These are phyloP conservation scores for Agaricus subrufescens DNA, from an alignment of 768 basidiomycete species.

Conservation along the genomic window DNA sequence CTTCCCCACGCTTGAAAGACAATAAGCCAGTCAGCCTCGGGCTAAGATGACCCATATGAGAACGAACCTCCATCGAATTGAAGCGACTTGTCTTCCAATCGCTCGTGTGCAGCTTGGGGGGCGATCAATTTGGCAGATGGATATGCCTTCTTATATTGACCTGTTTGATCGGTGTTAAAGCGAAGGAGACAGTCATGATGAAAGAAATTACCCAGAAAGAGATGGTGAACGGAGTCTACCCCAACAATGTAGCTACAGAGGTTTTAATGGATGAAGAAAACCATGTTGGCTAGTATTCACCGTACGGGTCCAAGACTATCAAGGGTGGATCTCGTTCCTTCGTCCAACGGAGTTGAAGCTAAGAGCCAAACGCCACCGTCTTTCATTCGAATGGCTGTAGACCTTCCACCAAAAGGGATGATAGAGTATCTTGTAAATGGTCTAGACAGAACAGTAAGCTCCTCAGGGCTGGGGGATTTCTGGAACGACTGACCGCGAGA, in stretches of 20 bases:
- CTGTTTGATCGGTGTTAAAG: constrained; percentile 19
- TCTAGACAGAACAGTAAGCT: constrained; percentile 25
- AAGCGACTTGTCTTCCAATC: constrained; percentile 47
- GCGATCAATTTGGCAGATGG: constrained; percentile 70
- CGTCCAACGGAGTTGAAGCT: constrained; percentile 72
- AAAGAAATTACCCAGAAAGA: constrained; percentile 44
- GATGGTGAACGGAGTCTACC: constrained; percentile 52
- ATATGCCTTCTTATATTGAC: constrained; percentile 65
- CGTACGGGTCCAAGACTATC: constrained; percentile 66
- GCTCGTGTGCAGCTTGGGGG: constrained; percentile 48
- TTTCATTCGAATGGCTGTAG: constrained; percentile 71
- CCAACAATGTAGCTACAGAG: constrained; percentile 52
- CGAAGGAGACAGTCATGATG: neutral
- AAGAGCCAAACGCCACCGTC: constrained; percentile 75
- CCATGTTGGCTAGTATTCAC: constrained; percentile 25
- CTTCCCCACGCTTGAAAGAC: constrained; percentile 45
- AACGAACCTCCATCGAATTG: constrained; percentile 60
- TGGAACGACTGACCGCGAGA: constrained; percentile 43
- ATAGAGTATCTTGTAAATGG: constrained; percentile 65
- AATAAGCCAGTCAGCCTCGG: neutral
- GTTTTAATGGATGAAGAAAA: neutral
- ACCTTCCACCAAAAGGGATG: constrained; percentile 76
- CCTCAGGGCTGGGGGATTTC: neutral
- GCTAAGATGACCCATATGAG: neutral
- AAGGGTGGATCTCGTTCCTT: constrained; percentile 58